Conservation (phyloP, 2,329 filamentous ascomycete species). For the Paramyrothecium roridum region DNA sequence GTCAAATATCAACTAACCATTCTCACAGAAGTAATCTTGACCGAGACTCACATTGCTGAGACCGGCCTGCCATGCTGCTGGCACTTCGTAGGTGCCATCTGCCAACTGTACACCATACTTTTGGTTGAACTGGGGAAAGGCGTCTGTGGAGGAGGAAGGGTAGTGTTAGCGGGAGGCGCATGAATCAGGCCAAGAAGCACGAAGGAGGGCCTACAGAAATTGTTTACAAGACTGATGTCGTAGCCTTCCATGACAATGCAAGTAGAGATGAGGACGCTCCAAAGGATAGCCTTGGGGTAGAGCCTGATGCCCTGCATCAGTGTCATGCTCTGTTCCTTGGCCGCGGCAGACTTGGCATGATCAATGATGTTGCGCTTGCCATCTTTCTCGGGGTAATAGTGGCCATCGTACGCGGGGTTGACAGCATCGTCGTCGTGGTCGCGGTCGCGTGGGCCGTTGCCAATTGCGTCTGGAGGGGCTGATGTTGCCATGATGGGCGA, state of each 20-base stretch:
- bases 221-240: conserved; percentile 77
- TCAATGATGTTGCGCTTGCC: conserved; percentile 20
- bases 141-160: conserved; percentile 28
- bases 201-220: conserved; percentile 56
- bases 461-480: not conserved
- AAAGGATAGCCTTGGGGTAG: conserved; percentile 83
- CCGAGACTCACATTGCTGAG: conserved; percentile 46
- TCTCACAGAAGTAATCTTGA: not conserved
- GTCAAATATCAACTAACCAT: conserved; percentile 15
- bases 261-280: conserved; percentile 84
- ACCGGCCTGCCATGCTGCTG: conserved; percentile 60
- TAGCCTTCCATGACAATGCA: conserved; percentile 92
- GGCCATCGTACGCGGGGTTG: too few relatives aligned
- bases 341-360: conserved; percentile 41
- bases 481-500: not conserved
- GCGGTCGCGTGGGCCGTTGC: not conserved
- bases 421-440: not conserved
- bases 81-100: conserved; percentile 50
- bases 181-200: conserved; percentile 11
- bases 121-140: conserved; percentile 53
- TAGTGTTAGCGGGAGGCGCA: not conserved
- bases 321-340: conserved; percentile 67
- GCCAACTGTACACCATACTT: conserved; percentile 51
- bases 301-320: conserved; percentile 73
- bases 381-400: not conserved